Percentiles rank a stretch among this genome's conserved stretches.
Evolutionary conservation across 1,284 basidiomycete species (phyloP).

Genomic region (Pseudozyma sp.): DNA sequence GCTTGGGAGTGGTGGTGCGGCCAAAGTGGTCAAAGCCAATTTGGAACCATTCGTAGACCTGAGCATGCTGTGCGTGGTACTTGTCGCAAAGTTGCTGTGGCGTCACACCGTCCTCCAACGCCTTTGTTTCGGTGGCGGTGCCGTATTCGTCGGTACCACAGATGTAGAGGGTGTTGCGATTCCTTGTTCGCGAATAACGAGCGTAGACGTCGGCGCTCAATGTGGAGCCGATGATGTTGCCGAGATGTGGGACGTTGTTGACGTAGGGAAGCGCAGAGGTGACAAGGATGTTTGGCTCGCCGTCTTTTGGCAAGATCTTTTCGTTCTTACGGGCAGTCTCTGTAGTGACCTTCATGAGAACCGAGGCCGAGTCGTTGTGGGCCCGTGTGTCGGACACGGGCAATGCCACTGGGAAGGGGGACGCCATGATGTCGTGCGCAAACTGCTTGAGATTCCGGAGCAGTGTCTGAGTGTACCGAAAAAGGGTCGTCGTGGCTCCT

Average conservation of each 20-base stretch:
- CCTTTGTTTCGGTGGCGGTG: conserved; percentile 97
- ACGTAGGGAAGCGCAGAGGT: conserved; percentile 96
- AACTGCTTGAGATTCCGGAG: conserved; percentile 13
- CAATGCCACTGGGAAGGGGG: conserved; percentile 62
- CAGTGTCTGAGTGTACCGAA: neutral
- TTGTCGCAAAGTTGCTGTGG: conserved; percentile 92
- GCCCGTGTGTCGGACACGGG: conserved; percentile 47
- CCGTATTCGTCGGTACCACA: conserved; percentile 99
- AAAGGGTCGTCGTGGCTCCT: too few species aligned
- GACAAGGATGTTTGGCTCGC: conserved; percentile 75
- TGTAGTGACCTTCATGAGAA: conserved; percentile 62
- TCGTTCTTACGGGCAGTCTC: conserved; percentile 47
- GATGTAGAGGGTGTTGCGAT: conserved; percentile 76
- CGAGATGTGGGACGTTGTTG: conserved; percentile 98
- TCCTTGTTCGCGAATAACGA: conserved; percentile 76
- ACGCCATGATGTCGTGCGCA: conserved; percentile 60
- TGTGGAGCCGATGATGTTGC: conserved; percentile 97
- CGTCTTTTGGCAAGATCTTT: conserved; percentile 61
- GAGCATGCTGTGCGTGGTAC: conserved; percentile 87
- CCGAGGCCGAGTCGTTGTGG: conserved; percentile 40
- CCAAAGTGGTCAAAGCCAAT: conserved; percentile 95
- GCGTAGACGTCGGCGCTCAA: conserved; percentile 97
- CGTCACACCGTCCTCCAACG: conserved; percentile 89
- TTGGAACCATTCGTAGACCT: conserved; percentile 96
- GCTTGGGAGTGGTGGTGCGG: conserved; percentile 87